Evolutionary conservation across 148 eudicot genomes (phyloP).

Genomic region (Rhododendron griersonianum): DNA sequence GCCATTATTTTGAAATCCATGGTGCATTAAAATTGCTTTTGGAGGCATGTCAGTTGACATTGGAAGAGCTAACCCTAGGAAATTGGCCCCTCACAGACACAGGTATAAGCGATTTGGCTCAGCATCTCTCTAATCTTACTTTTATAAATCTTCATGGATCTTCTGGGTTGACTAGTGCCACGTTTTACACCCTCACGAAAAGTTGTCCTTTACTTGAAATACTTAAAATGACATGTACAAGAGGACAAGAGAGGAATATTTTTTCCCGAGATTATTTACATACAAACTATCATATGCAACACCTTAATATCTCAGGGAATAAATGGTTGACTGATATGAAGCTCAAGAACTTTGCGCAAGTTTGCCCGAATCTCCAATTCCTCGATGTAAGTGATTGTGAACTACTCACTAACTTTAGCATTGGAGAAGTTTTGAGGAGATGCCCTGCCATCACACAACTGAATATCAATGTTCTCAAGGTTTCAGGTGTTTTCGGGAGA

Average conservation of each 20-base stretch:
- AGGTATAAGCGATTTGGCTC: accelerated
- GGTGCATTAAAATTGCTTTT: too few relatives aligned
- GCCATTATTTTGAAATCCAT: background rate
- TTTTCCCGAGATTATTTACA: background rate
- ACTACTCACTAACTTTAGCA: accelerated
- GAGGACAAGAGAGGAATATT: too few relatives aligned
- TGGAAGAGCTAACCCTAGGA: background rate
- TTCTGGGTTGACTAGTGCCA: background rate
- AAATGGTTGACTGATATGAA: accelerated
- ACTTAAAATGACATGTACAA: accelerated
- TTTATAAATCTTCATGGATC: background rate
- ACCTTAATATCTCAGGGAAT: background rate
- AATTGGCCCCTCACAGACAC: background rate
- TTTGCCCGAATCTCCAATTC: background rate
- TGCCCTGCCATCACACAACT: background rate
- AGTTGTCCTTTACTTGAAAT: too few relatives aligned
- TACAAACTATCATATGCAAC: background rate
- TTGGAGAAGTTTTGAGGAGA: background rate
- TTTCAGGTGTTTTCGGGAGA: background rate
- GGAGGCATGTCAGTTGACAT: background rate
- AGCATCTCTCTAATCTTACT: background rate
- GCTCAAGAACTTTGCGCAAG: background rate
- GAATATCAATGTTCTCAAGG: accelerated
- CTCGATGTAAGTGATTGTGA: accelerated
- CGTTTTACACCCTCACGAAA: too few relatives aligned